Percentiles rank a stretch among this genome's conserved stretches.
Conservation (phyloP, 2,329 filamentous ascomycete genomes). For the Colletotrichum graminicola region DNA sequence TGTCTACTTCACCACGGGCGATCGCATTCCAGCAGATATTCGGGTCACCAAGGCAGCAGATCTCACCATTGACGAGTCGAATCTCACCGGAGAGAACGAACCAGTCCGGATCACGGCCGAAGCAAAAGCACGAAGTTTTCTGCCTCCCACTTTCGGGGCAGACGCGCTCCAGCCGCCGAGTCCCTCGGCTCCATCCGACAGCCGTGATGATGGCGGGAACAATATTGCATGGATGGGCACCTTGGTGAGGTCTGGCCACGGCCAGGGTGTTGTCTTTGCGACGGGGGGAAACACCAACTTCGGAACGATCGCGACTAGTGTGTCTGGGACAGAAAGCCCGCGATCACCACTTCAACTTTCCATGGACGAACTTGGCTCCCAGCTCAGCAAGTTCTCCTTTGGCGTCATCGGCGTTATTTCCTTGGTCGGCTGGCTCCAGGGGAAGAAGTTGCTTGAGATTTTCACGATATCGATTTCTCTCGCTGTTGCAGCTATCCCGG, state of each 20-base stretch:
- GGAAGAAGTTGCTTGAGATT: slow-evolving; percentile 90
- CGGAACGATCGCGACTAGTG: slow-evolving; percentile 92
- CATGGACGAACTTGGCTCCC: slow-evolving; percentile 97
- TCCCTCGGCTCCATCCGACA: slow-evolving; percentile 63
- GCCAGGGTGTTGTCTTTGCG: slow-evolving; percentile 96
- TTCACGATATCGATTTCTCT: slow-evolving; percentile 98
- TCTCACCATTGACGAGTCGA: slow-evolving; percentile 95
- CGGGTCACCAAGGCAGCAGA: slow-evolving; percentile 92
- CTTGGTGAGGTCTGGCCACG: slow-evolving; percentile 92
- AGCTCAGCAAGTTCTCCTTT: slow-evolving; percentile 97
- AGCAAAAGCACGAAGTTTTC: slow-evolving; percentile 56
- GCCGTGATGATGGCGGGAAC: slow-evolving; percentile 76
- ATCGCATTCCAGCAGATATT: slow-evolving; percentile 95
- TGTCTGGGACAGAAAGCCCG: slow-evolving; percentile 95
- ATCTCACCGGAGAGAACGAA: slow-evolving; percentile 96
- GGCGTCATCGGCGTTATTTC: slow-evolving; percentile 94
- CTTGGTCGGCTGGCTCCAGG: slow-evolving; percentile 88
- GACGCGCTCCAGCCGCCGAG: slow-evolving; percentile 50
- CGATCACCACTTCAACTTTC: slow-evolving; percentile 93
- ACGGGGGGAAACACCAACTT: slow-evolving; percentile 96
- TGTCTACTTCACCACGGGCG: slow-evolving; percentile 93
- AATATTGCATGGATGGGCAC: slow-evolving; percentile 99
- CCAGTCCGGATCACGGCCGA: slow-evolving; percentile 84
- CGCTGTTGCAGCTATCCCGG: slow-evolving; percentile 94
- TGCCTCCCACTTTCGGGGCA: slow-evolving; percentile 49